phyloP scores from a whole-genome alignment of 176 grass and related monocot species.

The Aegilops umbellulata region DNA sequence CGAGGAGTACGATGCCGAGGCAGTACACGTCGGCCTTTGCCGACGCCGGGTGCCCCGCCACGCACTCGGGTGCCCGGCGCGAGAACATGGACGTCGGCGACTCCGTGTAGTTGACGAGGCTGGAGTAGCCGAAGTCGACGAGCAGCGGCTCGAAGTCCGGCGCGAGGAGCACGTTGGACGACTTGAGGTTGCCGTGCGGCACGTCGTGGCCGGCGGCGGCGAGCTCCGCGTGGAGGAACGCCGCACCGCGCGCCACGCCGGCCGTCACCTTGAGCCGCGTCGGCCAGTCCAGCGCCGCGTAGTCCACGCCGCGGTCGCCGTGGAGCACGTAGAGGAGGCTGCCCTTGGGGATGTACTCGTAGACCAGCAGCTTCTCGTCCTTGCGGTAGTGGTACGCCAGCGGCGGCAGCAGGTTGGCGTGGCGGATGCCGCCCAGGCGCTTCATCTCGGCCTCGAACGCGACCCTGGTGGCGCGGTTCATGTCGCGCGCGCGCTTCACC shows the following conservation, averaged over 20 bases:
- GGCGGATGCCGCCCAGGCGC: slow-evolving; percentile 48
- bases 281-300: slow-evolving; percentile 72
- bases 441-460: slow-evolving; percentile 70
- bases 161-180: slow-evolving; percentile 68
- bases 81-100: slow-evolving; percentile 44
- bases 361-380: slow-evolving; percentile 86
- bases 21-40: slow-evolving; percentile 87
- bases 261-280: slow-evolving; percentile 53
- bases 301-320: slow-evolving; percentile 77
- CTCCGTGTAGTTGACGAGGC: slow-evolving; percentile 36
- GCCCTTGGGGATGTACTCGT: slow-evolving; percentile 89
- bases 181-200: slow-evolving; percentile 97
- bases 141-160: slow-evolving; percentile 91
- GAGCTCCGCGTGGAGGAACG: slow-evolving; percentile 59
- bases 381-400: slow-evolving; percentile 76
- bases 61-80: slow-evolving; percentile 56
- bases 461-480: slow-evolving; percentile 70
- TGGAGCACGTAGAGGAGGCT: slow-evolving; percentile 89
- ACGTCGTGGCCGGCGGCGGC: slow-evolving; percentile 23
- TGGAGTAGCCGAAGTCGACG: slow-evolving; percentile 74
- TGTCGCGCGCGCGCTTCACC: slow-evolving; percentile 82
- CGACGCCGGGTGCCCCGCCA: neutral
- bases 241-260: slow-evolving; percentile 55
- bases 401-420: slow-evolving; percentile 70
- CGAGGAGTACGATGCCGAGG: slow-evolving; percentile 86